These are phyloP conservation scores for Vigna reflexopilosa DNA, from an alignment of 306 rosid genomes.

Conservation along the genomic window DNA sequence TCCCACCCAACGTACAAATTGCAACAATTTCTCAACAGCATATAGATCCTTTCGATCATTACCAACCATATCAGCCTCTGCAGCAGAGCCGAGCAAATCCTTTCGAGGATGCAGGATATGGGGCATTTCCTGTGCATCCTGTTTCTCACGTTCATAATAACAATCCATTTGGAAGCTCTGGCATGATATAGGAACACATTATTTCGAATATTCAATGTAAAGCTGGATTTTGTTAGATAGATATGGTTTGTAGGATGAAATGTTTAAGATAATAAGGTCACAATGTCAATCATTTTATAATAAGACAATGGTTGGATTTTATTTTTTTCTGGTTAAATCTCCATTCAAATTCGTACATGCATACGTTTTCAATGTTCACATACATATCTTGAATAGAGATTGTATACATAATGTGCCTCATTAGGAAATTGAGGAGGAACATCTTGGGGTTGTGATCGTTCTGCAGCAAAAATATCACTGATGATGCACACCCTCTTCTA, in stretches of 20 bases:
- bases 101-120: constrained; percentile 73
- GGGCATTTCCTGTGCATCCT: constrained; percentile 59
- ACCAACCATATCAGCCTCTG: constrained; percentile 59
- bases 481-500: too few species aligned
- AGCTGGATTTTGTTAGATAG: constrained; percentile 54
- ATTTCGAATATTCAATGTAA: constrained; percentile 20
- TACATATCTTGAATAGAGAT: too few species aligned
- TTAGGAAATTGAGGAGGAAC: too few species aligned
- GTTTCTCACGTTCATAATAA: constrained; percentile 63
- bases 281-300: constrained; percentile 41
- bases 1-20: constrained; percentile 68
- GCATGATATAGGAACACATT: constrained; percentile 56
- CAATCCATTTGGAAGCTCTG: constrained; percentile 82
- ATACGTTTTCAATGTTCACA: background rate
- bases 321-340: background rate
- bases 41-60: constrained; percentile 72
- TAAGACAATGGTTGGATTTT: background rate
- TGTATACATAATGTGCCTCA: too few species aligned
- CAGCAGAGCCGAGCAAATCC: constrained; percentile 70
- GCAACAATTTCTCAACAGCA: constrained; percentile 64
- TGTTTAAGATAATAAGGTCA: constrained; percentile 41
- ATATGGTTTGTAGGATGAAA: constrained; percentile 41
- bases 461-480: too few species aligned
- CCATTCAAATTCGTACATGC: background rate
- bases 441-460: too few species aligned